A percentile compares a stretch with the other conserved stretches of the same genome.
phyloP scores from a whole-genome alignment of 495 filamentous ascomycete species.

The Xylaria palmicola region DNA sequence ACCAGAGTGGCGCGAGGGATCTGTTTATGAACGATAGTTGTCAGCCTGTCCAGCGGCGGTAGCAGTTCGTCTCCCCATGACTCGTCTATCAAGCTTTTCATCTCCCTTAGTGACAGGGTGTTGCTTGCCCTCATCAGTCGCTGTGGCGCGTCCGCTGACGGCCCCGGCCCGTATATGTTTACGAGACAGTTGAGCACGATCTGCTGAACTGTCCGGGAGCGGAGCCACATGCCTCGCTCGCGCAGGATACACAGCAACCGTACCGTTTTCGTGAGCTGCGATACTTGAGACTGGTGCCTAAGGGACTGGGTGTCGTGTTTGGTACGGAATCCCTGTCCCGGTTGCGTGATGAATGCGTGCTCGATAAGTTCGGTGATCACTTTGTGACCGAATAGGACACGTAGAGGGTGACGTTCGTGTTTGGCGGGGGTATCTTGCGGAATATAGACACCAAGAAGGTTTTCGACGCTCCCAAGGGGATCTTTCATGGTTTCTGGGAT shows the following conservation, averaged over 20 bases:
- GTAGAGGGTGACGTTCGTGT: constrained; percentile 29
- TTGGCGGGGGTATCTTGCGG: constrained; percentile 24
- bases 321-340: constrained; percentile 3
- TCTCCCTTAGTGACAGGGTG: constrained; percentile 21
- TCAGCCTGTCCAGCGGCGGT: constrained; percentile 21
- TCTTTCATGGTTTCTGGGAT: constrained; percentile 29
- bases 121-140: constrained; percentile 22
- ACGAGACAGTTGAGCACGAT: constrained; percentile 22
- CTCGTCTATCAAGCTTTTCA: constrained; percentile 30
- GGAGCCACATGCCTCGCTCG: constrained; percentile 22
- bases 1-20: neutral
- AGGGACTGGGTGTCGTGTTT: neutral
- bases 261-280: constrained; percentile 25
- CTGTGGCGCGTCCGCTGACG: constrained; percentile 2
- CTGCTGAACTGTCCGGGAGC: neutral
- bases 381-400: constrained; percentile 29
- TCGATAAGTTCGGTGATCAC: constrained; percentile 29
- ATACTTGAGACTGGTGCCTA: constrained; percentile 7
- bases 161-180: constrained; percentile 27
- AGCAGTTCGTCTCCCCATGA: constrained; percentile 37
- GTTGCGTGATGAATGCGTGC: constrained; percentile 23
- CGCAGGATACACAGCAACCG: constrained; percentile 25
- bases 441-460: constrained; percentile 28
- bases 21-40: neutral
- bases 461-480: constrained; percentile 19